Percentiles rank a stretch among this genome's conserved stretches.
These are phyloP conservation scores for Claviceps sp. DNA, from an alignment of 2,329 filamentous ascomycete species.

Conservation along the genomic window DNA sequence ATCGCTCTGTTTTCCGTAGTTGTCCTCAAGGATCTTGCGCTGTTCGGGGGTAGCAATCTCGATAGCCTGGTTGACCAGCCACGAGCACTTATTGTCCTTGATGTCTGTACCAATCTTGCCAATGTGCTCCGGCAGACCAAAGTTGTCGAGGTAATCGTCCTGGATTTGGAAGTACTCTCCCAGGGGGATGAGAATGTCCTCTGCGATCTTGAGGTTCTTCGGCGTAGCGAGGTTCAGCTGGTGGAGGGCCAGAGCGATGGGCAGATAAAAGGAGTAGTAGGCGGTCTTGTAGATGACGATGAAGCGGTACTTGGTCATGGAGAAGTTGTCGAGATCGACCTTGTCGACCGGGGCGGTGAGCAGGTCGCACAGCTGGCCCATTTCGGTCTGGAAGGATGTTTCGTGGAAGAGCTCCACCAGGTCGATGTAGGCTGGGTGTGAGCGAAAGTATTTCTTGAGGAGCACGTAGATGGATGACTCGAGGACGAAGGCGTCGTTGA, in stretches of 20 bases:
- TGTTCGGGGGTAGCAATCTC: slow-evolving; percentile 70
- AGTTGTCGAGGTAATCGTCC: slow-evolving; percentile 98
- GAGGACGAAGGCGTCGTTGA: slow-evolving; percentile 97
- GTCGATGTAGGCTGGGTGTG: slow-evolving; percentile 77
- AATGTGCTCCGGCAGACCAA: slow-evolving; percentile 80
- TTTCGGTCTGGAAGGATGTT: slow-evolving; percentile 82
- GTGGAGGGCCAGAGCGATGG: slow-evolving; percentile 80
- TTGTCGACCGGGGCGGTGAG: slow-evolving; percentile 90
- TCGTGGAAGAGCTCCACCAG: slow-evolving; percentile 95
- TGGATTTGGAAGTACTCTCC: slow-evolving; percentile 99
- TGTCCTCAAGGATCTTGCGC: slow-evolving; percentile 73
- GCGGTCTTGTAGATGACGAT: slow-evolving; percentile 99
- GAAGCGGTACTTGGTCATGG: slow-evolving; percentile 87
- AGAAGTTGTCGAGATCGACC: slow-evolving; percentile 91
- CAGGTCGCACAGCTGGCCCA: slow-evolving; percentile 88
- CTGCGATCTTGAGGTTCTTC: slow-evolving; percentile 76
- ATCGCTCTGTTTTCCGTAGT: slow-evolving; percentile 88
- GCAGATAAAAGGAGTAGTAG: slow-evolving; percentile 98
- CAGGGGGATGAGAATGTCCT: slow-evolving; percentile 89
- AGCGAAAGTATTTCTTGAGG: slow-evolving; percentile 85
- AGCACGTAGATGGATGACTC: slow-evolving; percentile 82
- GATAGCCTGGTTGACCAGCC: slow-evolving; percentile 92
- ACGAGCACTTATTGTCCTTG: slow-evolving; percentile 98
- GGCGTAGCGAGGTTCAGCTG: slow-evolving; percentile 74
- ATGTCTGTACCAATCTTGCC: slow-evolving; percentile 99